Percentiles rank a stretch among this genome's conserved stretches.
Conservation (phyloP, 129 eudicot species). For the Kitagawia praeruptora region DNA sequence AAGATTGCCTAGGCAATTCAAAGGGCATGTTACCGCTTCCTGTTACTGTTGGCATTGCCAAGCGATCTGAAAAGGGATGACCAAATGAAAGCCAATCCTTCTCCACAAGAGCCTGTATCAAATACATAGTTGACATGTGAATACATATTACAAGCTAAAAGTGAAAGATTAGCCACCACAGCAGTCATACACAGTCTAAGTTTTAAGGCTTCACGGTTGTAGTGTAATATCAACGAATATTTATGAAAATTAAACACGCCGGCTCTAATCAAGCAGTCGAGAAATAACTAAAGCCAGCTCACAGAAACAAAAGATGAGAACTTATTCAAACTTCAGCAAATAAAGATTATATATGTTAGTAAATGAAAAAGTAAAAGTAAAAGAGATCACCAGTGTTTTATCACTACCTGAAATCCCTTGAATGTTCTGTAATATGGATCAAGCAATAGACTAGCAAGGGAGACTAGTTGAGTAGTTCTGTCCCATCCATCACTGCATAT, state of each 20-base stretch:
- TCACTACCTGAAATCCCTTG: slow-evolving; percentile 82
- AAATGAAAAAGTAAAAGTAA: neutral
- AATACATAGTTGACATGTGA: neutral
- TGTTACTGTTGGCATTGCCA: slow-evolving; percentile 61
- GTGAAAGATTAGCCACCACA: neutral
- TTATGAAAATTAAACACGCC: neutral
- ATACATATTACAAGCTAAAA: neutral
- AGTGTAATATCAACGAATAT: neutral
- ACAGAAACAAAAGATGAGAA: neutral
- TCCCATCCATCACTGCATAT: slow-evolving; percentile 98
- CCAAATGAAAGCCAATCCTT: slow-evolving; percentile 99
- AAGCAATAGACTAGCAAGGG: slow-evolving; percentile 87
- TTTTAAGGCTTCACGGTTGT: neutral
- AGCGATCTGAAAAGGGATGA: slow-evolving; percentile 94
- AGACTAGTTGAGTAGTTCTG: slow-evolving; percentile 84
- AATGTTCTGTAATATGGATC: slow-evolving; percentile 98
- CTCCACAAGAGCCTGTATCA: slow-evolving; percentile 86
- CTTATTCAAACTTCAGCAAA: neutral
- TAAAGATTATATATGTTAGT: neutral
- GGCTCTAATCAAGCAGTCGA: neutral
- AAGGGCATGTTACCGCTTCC: slow-evolving; percentile 53
- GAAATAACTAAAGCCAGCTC: neutral
- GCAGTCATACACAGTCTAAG: neutral
- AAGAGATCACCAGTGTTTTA: slow-evolving; percentile 10
- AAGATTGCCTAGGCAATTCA: slow-evolving; percentile 70